A percentile compares a stretch with the other conserved stretches of the same genome.
Evolutionary conservation across 805 yeast genomes (phyloP).

Genomic region (Scheffersomyces amazonensis): DNA sequence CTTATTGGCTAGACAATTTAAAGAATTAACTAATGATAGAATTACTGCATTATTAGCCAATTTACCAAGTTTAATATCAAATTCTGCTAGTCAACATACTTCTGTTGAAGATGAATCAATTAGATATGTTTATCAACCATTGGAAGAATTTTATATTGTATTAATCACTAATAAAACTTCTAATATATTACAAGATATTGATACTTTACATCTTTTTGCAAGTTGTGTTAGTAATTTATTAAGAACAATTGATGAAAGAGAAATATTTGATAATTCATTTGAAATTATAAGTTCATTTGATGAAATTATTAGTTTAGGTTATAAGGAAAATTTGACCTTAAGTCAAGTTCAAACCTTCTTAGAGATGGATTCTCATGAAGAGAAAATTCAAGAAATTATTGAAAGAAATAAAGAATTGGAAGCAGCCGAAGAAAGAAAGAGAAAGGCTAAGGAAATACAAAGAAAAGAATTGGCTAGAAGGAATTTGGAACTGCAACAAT

Average conservation of each 20-base stretch:
- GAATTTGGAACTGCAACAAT: constrained; percentile 49
- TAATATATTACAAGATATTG: constrained; percentile 91
- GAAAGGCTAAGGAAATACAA: constrained; percentile 88
- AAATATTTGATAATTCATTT: constrained; percentile 79
- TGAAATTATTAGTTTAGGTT: constrained; percentile 87
- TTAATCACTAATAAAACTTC: constrained; percentile 87
- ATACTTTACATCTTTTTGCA: constrained; percentile 81
- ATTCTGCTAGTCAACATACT: constrained; percentile 77
- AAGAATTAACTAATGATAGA: constrained; percentile 78
- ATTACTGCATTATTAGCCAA: constrained; percentile 82
- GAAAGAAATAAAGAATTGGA: constrained; percentile 95
- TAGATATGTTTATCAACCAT: constrained; percentile 92
- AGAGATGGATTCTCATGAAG: constrained; percentile 98
- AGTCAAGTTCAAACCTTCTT: constrained; percentile 83
- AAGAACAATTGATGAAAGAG: constrained; percentile 73
- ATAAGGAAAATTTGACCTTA: constrained; percentile 79
- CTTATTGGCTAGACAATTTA: constrained; percentile 86
- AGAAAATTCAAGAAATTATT: constrained; percentile 95
- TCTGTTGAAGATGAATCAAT: constrained; percentile 90
- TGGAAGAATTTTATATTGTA: constrained; percentile 90
- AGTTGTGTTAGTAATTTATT: constrained; percentile 76
- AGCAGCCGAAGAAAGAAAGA: constrained; percentile 95
- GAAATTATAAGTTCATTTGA: constrained; percentile 90
- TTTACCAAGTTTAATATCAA: constrained; percentile 76
- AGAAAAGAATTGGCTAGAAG: constrained; percentile 69